Evolutionary conservation across 768 basidiomycete genomes (phyloP).

Genomic region (Baorangia bicolor): DNA sequence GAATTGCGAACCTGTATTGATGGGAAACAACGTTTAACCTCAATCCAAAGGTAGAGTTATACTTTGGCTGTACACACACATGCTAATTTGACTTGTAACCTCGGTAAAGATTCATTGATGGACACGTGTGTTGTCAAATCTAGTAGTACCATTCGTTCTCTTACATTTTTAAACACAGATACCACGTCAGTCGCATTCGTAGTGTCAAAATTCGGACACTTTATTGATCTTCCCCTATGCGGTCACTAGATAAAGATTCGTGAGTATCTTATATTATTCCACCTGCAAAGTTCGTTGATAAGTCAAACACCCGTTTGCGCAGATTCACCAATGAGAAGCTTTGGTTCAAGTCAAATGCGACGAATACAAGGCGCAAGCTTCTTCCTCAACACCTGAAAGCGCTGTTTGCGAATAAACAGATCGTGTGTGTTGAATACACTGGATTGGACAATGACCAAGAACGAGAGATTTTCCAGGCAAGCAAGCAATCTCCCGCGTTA

Average conservation of each 20-base stretch:
- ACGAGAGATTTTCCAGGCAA: slow-evolving; percentile 63
- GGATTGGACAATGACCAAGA: slow-evolving; percentile 52
- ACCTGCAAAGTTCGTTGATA: not conserved
- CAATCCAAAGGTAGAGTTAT: slow-evolving; percentile 49
- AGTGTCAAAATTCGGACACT: not conserved
- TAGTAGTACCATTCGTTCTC: not conserved
- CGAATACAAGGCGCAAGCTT: slow-evolving; percentile 27
- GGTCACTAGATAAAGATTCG: slow-evolving; percentile 40
- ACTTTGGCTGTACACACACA: not conserved
- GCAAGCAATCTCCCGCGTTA: slow-evolving; percentile 3
- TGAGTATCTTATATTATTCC: slow-evolving; percentile 18
- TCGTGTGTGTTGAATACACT: slow-evolving; percentile 54
- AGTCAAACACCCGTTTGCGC: not conserved
- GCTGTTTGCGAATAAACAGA: slow-evolving; percentile 44
- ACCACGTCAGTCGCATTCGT: slow-evolving; percentile 36
- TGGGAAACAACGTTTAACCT: slow-evolving; percentile 72
- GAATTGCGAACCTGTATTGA: slow-evolving; percentile 60
- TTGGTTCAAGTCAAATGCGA: slow-evolving; percentile 34
- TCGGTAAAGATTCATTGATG: slow-evolving; percentile 49
- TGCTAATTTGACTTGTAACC: not conserved
- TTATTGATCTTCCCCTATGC: slow-evolving; percentile 3
- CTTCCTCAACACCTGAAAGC: slow-evolving; percentile 35
- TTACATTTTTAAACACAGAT: slow-evolving; percentile 34
- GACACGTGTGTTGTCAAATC: slow-evolving; percentile 43
- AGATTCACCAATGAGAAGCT: slow-evolving; percentile 37